These are phyloP conservation scores for Actinomucor elegans DNA, from an alignment of 371 early-diverging fungal species.

Conservation along the genomic window DNA sequence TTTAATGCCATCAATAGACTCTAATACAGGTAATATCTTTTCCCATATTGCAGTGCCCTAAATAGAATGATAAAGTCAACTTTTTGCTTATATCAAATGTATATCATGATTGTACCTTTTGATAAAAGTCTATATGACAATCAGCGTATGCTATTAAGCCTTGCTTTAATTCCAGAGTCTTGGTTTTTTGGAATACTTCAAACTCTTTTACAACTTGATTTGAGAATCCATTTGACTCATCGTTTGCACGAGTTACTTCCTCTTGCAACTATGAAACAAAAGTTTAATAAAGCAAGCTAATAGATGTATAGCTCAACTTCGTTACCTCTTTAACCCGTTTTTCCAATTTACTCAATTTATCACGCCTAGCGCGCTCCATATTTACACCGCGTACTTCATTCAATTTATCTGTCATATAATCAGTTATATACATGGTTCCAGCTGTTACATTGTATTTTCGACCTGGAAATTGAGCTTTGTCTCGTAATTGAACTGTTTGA, in stretches of 20 bases:
- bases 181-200: constrained; percentile 75
- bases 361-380: constrained; percentile 75
- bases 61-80: constrained; percentile 42
- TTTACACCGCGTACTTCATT: constrained; percentile 90
- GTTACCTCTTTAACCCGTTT: constrained; percentile 72
- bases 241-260: constrained; percentile 72
- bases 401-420: constrained; percentile 83
- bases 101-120: constrained; percentile 25
- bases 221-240: constrained; percentile 73
- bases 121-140: constrained; percentile 75
- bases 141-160: constrained; percentile 73
- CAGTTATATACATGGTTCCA: constrained; percentile 60
- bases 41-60: constrained; percentile 28
- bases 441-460: constrained; percentile 10
- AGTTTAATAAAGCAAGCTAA: background rate
- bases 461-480: constrained; percentile 54
- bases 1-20: constrained; percentile 23
- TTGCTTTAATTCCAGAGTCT: constrained; percentile 77
- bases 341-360: constrained; percentile 72
- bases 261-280: constrained; percentile 61
- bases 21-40: constrained; percentile 23
- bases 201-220: constrained; percentile 78
- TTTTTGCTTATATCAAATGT: constrained; percentile 16
- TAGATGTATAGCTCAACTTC: background rate
- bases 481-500: constrained; percentile 61